A percentile compares a stretch with the other conserved stretches of the same genome.
Evolutionary conservation across 495 filamentous ascomycete species (phyloP).

Genomic region (Aspergillus sclerotiicarbonarius): DNA sequence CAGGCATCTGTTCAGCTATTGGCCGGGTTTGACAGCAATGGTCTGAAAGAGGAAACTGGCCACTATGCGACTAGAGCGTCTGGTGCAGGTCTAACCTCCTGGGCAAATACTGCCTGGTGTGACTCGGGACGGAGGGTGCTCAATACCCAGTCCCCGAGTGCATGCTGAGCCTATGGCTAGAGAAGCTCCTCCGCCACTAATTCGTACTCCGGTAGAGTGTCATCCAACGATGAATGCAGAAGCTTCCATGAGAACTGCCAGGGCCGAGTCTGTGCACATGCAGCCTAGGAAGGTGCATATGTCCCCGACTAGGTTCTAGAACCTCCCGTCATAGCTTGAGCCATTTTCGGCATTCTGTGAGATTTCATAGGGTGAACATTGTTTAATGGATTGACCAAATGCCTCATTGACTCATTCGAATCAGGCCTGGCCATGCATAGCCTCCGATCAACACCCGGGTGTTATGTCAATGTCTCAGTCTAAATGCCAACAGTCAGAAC

Average conservation of each 20-base stretch:
- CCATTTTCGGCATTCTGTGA: neutral
- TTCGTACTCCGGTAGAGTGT: neutral
- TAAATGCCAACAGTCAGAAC: no score
- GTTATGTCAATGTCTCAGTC: no score
- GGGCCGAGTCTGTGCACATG: slow-evolving; percentile 15
- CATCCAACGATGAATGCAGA: neutral
- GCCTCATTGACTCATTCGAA: neutral
- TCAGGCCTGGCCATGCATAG: neutral
- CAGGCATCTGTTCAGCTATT: no score
- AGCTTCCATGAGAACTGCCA: slow-evolving; percentile 7
- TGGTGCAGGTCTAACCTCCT: neutral
- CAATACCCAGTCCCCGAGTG: neutral
- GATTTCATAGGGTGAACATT: neutral
- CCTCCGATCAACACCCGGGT: no score
- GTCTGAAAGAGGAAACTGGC: no score
- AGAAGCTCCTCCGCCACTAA: neutral
- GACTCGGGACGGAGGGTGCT: neutral
- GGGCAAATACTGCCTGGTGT: neutral
- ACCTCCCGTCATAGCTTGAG: neutral
- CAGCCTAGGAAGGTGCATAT: neutral
- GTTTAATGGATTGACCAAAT: neutral
- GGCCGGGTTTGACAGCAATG: no score
- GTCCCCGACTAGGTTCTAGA: neutral
- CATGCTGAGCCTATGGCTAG: neutral
- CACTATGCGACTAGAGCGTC: no score